These are phyloP conservation scores for Mycena haematopus DNA, from an alignment of 768 basidiomycete species.

Conservation along the genomic window DNA sequence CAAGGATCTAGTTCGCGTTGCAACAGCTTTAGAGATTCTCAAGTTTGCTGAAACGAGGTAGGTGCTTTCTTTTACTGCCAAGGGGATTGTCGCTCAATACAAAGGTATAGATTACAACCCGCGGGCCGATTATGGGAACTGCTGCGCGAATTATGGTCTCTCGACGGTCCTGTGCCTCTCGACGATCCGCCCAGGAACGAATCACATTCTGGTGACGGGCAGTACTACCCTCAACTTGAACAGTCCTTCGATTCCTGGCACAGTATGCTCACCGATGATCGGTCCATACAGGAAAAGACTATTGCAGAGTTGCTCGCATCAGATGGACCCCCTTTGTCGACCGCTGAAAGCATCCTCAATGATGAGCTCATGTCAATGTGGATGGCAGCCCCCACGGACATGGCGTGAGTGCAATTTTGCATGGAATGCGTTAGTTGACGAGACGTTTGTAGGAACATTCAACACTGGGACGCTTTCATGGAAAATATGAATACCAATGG, in stretches of 20 bases:
- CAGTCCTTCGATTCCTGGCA: not conserved
- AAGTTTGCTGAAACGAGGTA: conserved; percentile 15
- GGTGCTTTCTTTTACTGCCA: too few relatives aligned
- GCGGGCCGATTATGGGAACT: conserved; percentile 18
- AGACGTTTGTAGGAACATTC: not conserved
- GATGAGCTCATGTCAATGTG: conserved; percentile 27
- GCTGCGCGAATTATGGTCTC: conserved; percentile 15
- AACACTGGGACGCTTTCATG: conserved; percentile 8
- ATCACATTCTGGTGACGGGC: not conserved
- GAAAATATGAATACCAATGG: not conserved
- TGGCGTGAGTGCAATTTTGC: conserved; percentile 4
- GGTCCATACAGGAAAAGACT: not conserved
- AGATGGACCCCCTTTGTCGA: not conserved
- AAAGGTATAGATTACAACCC: conserved; percentile 1
- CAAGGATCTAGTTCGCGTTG: conserved; percentile 1
- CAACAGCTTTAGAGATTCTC: conserved; percentile 5
- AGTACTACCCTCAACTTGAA: not conserved
- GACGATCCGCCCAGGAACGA: not conserved
- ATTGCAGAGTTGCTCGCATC: conserved; percentile 18
- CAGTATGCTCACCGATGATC: not conserved
- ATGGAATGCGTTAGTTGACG: not conserved
- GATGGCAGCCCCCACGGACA: conserved; percentile 10
- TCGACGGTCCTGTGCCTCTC: conserved; percentile 8
- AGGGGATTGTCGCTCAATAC: too few relatives aligned
- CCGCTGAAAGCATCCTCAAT: conserved; percentile 2